These are phyloP conservation scores for Tricholomella constricta DNA, from an alignment of 768 basidiomycete genomes.

Conservation along the genomic window DNA sequence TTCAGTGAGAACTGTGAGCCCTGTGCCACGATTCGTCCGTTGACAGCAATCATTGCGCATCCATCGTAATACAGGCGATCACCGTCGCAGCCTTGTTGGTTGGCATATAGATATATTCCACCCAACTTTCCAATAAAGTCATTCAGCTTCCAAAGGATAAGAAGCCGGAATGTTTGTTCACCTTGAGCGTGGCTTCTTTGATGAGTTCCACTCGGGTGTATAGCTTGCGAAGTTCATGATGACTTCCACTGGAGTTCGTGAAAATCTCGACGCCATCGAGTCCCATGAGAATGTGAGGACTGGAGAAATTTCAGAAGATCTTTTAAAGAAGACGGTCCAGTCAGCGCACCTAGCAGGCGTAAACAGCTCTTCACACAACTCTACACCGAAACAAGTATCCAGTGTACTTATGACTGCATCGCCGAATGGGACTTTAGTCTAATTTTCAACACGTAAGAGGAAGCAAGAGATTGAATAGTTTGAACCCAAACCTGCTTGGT, in stretches of 20 bases:
- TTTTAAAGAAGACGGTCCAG: not conserved
- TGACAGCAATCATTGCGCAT: slow-evolving; percentile 93
- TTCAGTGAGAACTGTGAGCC: slow-evolving; percentile 95
- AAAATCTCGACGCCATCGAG: slow-evolving; percentile 99
- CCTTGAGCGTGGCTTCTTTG: slow-evolving; percentile 96
- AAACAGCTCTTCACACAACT: slow-evolving; percentile 97
- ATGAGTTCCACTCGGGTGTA: slow-evolving; percentile 90
- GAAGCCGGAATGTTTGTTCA: slow-evolving; percentile 24
- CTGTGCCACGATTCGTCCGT: slow-evolving; percentile 90
- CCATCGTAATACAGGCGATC: slow-evolving; percentile 98
- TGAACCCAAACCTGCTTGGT: slow-evolving; percentile 73
- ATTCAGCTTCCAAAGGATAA: not conserved
- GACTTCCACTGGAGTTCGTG: slow-evolving; percentile 97
- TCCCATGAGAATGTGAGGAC: slow-evolving; percentile 97
- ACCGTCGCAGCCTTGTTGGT: slow-evolving; percentile 98
- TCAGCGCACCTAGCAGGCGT: slow-evolving; percentile 89
- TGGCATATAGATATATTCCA: slow-evolving; percentile 96
- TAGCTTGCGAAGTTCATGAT: slow-evolving; percentile 97
- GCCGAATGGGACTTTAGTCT: slow-evolving; percentile 93
- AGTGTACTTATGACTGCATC: slow-evolving; percentile 91
- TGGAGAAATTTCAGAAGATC: slow-evolving; percentile 31
- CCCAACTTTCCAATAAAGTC: slow-evolving; percentile 62
- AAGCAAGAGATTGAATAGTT: not conserved
- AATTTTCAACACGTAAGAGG: not conserved
- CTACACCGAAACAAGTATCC: slow-evolving; percentile 96